phyloP scores from a whole-genome alignment of 352 stramenopile species.

The Phytophthora aleatoria region DNA sequence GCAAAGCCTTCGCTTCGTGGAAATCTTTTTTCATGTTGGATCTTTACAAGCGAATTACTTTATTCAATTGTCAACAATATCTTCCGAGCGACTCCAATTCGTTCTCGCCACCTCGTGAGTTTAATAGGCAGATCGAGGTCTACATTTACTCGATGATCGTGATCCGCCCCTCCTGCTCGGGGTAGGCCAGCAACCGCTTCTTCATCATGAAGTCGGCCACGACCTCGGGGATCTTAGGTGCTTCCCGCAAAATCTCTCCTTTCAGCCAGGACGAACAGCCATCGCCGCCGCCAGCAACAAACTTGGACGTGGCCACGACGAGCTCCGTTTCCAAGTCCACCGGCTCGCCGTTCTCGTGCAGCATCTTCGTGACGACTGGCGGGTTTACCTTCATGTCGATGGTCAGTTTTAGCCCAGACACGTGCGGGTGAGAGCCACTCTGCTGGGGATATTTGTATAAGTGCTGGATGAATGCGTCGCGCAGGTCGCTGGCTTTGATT shows the following conservation, averaged over 20 bases:
- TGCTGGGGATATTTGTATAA: conserved; percentile 76
- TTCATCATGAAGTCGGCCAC: conserved; percentile 69
- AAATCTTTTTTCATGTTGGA: not conserved
- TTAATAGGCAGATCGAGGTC: conserved; percentile 8
- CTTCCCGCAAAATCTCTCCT: conserved; percentile 55
- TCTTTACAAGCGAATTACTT: conserved; percentile 5
- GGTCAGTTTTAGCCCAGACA: conserved; percentile 65
- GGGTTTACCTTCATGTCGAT: conserved; percentile 32
- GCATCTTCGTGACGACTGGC: conserved; percentile 45
- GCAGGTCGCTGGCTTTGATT: conserved; percentile 66
- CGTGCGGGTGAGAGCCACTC: conserved; percentile 79
- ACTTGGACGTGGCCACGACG: conserved; percentile 80
- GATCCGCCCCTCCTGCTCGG: conserved; percentile 60
- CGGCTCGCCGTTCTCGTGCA: conserved; percentile 47
- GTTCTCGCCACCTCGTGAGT: not conserved
- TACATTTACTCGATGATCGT: conserved; percentile 61
- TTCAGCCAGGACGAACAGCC: conserved; percentile 76
- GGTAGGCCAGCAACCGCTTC: conserved; percentile 67
- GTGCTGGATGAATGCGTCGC: conserved; percentile 79
- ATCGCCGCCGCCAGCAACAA: conserved; percentile 78
- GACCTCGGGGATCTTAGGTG: conserved; percentile 53
- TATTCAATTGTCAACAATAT: conserved; percentile 20
- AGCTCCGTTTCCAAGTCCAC: conserved; percentile 61
- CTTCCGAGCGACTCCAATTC: not conserved
- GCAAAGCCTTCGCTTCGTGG: conserved; percentile 15